phyloP scores from a whole-genome alignment of 495 filamentous ascomycete species.

The Neurospora tetrasperma region DNA sequence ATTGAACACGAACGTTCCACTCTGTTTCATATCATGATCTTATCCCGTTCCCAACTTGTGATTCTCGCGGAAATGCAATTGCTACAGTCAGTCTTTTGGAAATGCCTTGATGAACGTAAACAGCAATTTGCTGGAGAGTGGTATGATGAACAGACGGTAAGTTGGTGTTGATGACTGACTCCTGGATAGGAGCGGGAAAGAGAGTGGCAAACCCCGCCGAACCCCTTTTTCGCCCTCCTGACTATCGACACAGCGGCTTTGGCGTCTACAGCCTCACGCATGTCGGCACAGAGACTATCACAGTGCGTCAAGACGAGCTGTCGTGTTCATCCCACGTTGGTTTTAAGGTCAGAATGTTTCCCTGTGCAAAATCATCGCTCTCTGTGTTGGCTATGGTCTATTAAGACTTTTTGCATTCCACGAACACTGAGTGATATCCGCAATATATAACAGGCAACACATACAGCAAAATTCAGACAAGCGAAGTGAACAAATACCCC shows the following conservation, averaged over 20 bases:
- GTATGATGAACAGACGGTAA: not conserved
- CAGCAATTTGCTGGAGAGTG: not conserved
- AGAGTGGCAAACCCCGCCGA: not conserved
- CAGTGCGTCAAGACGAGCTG: too few species aligned
- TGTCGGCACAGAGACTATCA: too few species aligned
- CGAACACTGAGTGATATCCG: too few species aligned
- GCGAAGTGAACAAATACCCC: not conserved
- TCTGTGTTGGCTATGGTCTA: too few species aligned
- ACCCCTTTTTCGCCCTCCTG: too few species aligned
- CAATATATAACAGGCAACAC: not conserved
- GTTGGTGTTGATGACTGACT: not conserved
- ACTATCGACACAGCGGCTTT: too few species aligned
- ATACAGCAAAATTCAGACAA: not conserved
- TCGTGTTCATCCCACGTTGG: too few species aligned
- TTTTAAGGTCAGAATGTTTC: too few species aligned
- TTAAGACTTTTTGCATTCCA: too few species aligned
- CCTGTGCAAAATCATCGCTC: too few species aligned
- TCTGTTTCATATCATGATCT: not conserved
- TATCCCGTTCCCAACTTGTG: not conserved
- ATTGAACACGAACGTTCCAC: not conserved
- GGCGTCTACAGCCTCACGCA: too few species aligned
- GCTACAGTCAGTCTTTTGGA: not conserved
- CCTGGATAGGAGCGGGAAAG: not conserved
- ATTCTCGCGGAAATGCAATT: not conserved
- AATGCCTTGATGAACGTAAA: not conserved